These are phyloP conservation scores for Xylariaceae sp. DNA, from an alignment of 2,329 filamentous ascomycete genomes.

Conservation along the genomic window DNA sequence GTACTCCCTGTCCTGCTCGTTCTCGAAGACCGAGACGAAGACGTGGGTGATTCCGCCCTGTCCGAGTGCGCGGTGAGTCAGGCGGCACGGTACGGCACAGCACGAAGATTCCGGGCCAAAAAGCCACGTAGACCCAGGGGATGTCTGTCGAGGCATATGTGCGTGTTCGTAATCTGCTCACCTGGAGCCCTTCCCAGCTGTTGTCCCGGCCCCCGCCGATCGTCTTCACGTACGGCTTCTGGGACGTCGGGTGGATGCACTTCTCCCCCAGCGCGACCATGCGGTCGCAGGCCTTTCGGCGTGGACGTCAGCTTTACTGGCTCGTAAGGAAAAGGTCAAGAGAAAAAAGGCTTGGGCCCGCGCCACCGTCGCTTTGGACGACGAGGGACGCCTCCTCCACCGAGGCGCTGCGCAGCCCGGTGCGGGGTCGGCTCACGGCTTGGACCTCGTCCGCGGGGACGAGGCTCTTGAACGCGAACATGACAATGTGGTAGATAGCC, in stretches of 20 bases:
- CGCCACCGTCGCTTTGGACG: too few species aligned
- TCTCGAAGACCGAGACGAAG: constrained; percentile 60
- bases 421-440: constrained; percentile 15
- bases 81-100: background rate
- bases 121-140: background rate
- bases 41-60: constrained; percentile 57
- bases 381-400: too few species aligned
- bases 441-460: constrained; percentile 21
- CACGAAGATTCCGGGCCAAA: background rate
- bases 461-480: constrained; percentile 21
- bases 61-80: background rate
- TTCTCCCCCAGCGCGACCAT: constrained; percentile 42
- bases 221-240: constrained; percentile 51
- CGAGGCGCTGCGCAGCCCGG: too few species aligned
- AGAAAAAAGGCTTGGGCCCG: too few species aligned
- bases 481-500: constrained; percentile 22
- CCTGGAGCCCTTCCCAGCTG: constrained; percentile 53
- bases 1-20: constrained; percentile 55
- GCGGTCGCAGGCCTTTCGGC: constrained; percentile 24
- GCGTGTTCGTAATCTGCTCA: constrained; percentile 24
- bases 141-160: background rate
- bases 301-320: too few species aligned
- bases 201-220: constrained; percentile 53
- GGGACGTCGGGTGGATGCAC: constrained; percentile 52
- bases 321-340: too few species aligned